Evolutionary conservation across 2,329 filamentous ascomycete genomes (phyloP).

Genomic region (Orbilia ellipsospora): DNA sequence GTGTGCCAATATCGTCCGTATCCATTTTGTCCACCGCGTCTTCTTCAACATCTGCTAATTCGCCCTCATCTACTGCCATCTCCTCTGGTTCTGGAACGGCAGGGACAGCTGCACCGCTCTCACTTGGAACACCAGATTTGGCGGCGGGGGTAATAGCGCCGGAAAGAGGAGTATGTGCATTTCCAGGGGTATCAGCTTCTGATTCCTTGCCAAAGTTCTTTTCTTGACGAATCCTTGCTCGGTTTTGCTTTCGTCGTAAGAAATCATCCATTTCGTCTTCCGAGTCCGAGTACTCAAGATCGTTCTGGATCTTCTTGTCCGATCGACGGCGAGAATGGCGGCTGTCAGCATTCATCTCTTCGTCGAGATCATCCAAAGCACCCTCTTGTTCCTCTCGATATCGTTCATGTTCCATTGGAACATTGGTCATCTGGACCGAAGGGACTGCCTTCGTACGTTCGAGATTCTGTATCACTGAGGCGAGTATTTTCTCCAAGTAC

Average conservation of each 20-base stretch:
- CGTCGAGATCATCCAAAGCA: constrained; percentile 73
- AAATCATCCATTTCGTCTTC: constrained; percentile 65
- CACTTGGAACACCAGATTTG: constrained; percentile 36
- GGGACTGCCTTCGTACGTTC: constrained; percentile 72
- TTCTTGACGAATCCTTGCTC: constrained; percentile 56
- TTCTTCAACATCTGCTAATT: constrained; percentile 52
- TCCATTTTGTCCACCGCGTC: constrained; percentile 55
- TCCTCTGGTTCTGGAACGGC: constrained; percentile 37
- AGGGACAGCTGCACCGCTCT: constrained; percentile 22
- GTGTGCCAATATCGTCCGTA: constrained; percentile 47
- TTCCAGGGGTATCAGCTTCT: constrained; percentile 55
- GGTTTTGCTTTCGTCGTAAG: constrained; percentile 45
- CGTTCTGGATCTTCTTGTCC: constrained; percentile 71
- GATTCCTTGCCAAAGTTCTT: constrained; percentile 54
- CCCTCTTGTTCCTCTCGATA: constrained; percentile 71
- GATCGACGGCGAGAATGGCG: constrained; percentile 71
- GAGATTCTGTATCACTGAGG: constrained; percentile 74
- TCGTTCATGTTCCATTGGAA: constrained; percentile 69
- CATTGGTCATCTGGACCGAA: constrained; percentile 73
- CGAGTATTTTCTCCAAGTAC: constrained; percentile 75
- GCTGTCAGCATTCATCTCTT: constrained; percentile 71
- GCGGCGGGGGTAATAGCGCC: constrained; percentile 41
- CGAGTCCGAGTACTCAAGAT: constrained; percentile 71
- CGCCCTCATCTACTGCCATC: constrained; percentile 53
- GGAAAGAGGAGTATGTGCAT: constrained; percentile 49